These are phyloP conservation scores for Teratosphaeria zuluensis DNA, from an alignment of 2,329 filamentous ascomycete species.

Conservation along the genomic window DNA sequence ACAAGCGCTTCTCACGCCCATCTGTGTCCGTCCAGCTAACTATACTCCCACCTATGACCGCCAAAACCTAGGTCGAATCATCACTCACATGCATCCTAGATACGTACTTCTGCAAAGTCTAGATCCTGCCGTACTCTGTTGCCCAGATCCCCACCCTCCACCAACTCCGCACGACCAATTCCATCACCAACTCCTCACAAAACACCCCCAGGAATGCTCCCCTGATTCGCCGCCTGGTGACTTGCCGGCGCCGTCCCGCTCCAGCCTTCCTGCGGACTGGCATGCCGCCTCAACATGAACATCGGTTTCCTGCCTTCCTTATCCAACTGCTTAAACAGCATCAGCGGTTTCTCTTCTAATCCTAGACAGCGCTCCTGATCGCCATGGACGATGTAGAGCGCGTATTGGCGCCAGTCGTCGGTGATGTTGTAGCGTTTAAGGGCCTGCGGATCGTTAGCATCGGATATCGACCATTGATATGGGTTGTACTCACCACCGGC, in stretches of 20 bases:
- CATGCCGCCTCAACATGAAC: conserved; percentile 83
- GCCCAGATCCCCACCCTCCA: neutral
- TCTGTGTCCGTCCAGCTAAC: neutral
- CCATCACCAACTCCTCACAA: neutral
- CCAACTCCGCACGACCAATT: neutral
- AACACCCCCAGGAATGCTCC: neutral
- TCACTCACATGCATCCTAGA: neutral
- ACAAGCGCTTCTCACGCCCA: no score
- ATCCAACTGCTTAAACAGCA: conserved; percentile 93
- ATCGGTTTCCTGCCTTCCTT: conserved; percentile 97
- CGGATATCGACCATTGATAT: no score
- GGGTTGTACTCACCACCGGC: conserved; percentile 48
- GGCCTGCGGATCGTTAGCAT: conserved; percentile 37
- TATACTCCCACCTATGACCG: neutral
- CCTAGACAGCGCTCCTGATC: conserved; percentile 91
- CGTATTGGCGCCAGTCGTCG: conserved; percentile 94
- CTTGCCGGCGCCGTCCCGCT: conserved; percentile 9
- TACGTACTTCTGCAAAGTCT: neutral
- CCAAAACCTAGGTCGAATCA: neutral
- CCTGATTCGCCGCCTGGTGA: neutral
- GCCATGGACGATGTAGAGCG: conserved; percentile 96
- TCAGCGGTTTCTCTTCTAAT: conserved; percentile 84
- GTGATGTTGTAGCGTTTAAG: conserved; percentile 98
- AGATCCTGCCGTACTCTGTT: neutral
- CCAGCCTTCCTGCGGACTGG: conserved; percentile 35